Evolutionary conservation across 352 stramenopile genomes (phyloP), one percentile per base, ranked within the genome.

Genomic region (Pythium dissotocum): DNA sequence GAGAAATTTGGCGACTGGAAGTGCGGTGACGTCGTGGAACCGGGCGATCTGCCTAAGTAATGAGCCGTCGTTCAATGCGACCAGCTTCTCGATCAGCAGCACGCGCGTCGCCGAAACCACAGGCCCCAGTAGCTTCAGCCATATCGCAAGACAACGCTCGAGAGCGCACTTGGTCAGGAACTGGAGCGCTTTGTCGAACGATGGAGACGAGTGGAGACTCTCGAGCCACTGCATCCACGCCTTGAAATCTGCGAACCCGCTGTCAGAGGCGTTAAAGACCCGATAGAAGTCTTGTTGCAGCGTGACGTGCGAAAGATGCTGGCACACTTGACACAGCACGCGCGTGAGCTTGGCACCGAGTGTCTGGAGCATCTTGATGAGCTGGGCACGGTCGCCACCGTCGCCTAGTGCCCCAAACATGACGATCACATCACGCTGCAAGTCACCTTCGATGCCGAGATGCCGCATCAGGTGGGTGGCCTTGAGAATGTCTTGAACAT

Each of bases 141-240:
- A 91, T 9, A 65, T 67, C 9, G 73, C 32, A 16, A 79, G 75
- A n/a, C 78, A 87, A 36, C 70, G 77, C 61, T 91, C 80, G 7
- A 69, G 59, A 4, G 78, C 67, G 4, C 65, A 75, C 49, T 82
- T 81, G 32, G 73, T 75, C 6, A 89, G 7, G 40, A 88, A 88
- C 30, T 71, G 64, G 0, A 78, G 60, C 2, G 69, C 70, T 42
- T 49, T 60, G 9, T 79, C 63, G n/a, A 75, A 76, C 35, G 61
- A n/a, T 36, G 16, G 2, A 12, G 32, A 3, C 33, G 18, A 44
- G 38, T 35, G 54, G 48, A 53, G 38, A 46, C 65, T 70, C 36
- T 79, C 76, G 24, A 91, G 61, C 83, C 80, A 91, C 16, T 72
- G 68, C 30, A 85, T 78, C 83, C 83, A 91, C 10, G 63, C 48